A percentile compares a stretch with the other conserved stretches of the same genome.
These are phyloP conservation scores for Fusarium graminum DNA, from an alignment of 2,329 filamentous ascomycete genomes.

Conservation along the genomic window DNA sequence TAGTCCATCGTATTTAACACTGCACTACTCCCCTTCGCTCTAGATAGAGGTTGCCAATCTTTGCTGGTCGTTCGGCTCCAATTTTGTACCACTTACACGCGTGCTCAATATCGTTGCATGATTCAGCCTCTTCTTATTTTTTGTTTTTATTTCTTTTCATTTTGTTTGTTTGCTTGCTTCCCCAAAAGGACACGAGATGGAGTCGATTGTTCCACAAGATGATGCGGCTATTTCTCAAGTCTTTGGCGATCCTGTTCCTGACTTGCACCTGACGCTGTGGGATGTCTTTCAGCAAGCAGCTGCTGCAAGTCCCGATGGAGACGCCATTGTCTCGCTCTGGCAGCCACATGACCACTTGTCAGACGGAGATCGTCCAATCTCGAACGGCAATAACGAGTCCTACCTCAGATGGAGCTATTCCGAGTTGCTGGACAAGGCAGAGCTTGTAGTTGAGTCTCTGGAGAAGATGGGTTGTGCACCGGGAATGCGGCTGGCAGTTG, in stretches of 20 bases:
- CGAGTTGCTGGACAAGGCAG: constrained; percentile 45
- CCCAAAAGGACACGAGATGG: constrained; percentile 17
- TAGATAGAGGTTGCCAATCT: constrained; percentile 2
- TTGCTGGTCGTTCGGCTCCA: constrained; percentile 6
- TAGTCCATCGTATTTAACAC: constrained; percentile 40
- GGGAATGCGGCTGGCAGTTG: constrained; percentile 50
- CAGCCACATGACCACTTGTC: constrained; percentile 40
- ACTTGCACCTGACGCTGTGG: constrained; percentile 53
- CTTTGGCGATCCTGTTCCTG: constrained; percentile 46
- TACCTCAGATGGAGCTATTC: constrained; percentile 52
- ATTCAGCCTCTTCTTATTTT: constrained; percentile 37
- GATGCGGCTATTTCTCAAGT: constrained; percentile 45
- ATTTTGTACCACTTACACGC: constrained; percentile 37
- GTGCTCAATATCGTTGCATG: constrained; percentile 33
- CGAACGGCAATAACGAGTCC: constrained; percentile 8
- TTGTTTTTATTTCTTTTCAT: neutral
- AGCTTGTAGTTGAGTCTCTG: constrained; percentile 47
- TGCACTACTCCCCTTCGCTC: constrained; percentile 22
- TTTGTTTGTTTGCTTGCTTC: neutral
- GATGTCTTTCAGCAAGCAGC: constrained; percentile 51
- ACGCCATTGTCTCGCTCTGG: constrained; percentile 56
- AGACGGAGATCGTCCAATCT: constrained; percentile 1
- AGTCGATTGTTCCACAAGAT: constrained; percentile 23
- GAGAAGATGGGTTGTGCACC: constrained; percentile 42
- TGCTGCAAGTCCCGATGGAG: constrained; percentile 48